phyloP scores from a whole-genome alignment of 495 filamentous ascomycete genomes.

The Neurospora sp. region DNA sequence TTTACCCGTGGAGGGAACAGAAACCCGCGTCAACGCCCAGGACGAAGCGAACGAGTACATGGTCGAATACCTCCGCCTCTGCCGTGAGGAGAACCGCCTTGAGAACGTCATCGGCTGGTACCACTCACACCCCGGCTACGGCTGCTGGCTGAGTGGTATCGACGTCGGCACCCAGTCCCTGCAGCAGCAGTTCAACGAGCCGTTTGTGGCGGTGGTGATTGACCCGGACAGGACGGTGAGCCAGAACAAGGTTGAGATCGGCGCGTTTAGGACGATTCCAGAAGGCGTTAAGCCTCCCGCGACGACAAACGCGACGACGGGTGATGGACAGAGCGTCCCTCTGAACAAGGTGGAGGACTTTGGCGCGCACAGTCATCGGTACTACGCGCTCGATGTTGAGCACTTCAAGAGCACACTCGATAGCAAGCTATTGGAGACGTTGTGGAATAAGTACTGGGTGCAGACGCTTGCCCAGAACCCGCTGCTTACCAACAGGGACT shows the following conservation, averaged over 20 bases:
- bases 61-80: constrained; percentile 67
- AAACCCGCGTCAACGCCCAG: constrained; percentile 93
- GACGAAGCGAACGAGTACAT: constrained; percentile 96
- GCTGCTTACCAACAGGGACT: constrained; percentile 87
- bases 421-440: constrained; percentile 65
- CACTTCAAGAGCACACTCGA: constrained; percentile 93
- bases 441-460: constrained; percentile 99
- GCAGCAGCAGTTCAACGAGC: constrained; percentile 75
- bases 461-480: constrained; percentile 94
- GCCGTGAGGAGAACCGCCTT: constrained; percentile 62
- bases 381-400: constrained; percentile 83
- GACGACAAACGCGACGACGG: constrained; percentile 24
- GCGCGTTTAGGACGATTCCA: constrained; percentile 88
- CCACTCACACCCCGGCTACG: constrained; percentile 94
- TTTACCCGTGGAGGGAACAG: constrained; percentile 92
- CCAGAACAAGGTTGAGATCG: constrained; percentile 92
- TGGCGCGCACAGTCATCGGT: constrained; percentile 78
- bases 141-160: constrained; percentile 95
- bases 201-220: constrained; percentile 92
- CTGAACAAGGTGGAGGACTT: constrained; percentile 91
- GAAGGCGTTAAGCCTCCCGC: constrained; percentile 50
- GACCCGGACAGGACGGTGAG: constrained; percentile 95
- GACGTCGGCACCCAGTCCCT: constrained; percentile 80
- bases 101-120: constrained; percentile 99
- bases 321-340: constrained; percentile 64